Evolutionary conservation across 257 asterid genomes (phyloP), one percentile per base, ranked within the genome.

Genomic region (Mentha longifolia): DNA sequence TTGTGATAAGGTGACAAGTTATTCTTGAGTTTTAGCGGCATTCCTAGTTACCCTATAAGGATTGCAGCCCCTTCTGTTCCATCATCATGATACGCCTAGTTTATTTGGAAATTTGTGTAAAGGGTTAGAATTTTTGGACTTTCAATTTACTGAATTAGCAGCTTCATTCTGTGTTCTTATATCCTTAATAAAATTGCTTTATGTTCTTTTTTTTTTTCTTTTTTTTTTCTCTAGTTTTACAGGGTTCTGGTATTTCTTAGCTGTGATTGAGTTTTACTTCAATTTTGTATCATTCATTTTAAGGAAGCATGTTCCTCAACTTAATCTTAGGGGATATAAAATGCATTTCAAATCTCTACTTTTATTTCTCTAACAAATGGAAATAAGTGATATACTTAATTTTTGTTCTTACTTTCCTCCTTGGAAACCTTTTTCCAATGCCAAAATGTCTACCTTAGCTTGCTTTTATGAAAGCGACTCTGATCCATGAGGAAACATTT

Each of bases 1-100:
- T 77, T 95, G 99, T 82, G 99, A 95, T 83, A 95, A 95, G 96
- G 99, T 95, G 78, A 80, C 67, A n/a, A 12, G 16, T 66, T 56
- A 63, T 56, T 14, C 56, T 52, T 12, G 11, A 74, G 71, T 59
- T 65, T 68, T 25, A 14, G n/a, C 45, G 37, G 15, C 25, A 25
- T 67, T 65, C 69, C 39, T 51, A 28, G 35, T 71, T 25, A 43
- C 45, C 68, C 31, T 37, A 16, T 66, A 46, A 41, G 31, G 15
- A 45, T n/a, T 37, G 52, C 47, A 49, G 54, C 37, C 33, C 35
- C 74, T 56, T 74, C 20, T 17, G n/a, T 47, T 61, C 61, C 20
- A n/a, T n/a, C 2, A 15, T 52, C 19, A 61, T 52, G 61, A 28
- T 65, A 56, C 65, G 6, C 47, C 45, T 35, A n/a, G 74, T 45